Evolutionary conservation across 2,329 filamentous ascomycete species (phyloP), one percentile per base, ranked within the genome.

Genomic region (Cladophialophora yegresii): DNA sequence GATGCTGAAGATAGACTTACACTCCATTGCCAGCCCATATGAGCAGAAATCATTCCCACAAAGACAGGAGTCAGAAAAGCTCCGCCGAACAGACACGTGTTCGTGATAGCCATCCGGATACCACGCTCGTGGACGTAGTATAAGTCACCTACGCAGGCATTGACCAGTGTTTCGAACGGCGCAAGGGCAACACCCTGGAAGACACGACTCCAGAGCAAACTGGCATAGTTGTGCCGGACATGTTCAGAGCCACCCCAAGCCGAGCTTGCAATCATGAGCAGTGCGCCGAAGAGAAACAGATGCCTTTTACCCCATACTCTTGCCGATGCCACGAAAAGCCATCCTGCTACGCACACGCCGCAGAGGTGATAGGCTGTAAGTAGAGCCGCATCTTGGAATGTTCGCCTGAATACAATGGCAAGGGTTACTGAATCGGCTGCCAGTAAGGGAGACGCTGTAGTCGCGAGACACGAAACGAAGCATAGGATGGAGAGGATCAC

Each of bases 221-320:
- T 91, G 16, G 78, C 81, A 75, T 96, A 95, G 75, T 86, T 86
- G 45, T 80, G 82, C 10, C 85, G 83, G 40, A 85, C 86, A 54
- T 70, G 69, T 51, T 69, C 70, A 0, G 83, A 85, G 32, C 91
- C 91, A 30, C 86, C 92, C 93, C 93, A 97, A 6, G 84, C 85
- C 69, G 87, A 90, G 63, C 89, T 89, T 50, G 84, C 80, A 49
- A 96, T 84, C 71, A 96, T 83, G 63, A 96, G 82, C 54, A 90
- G 69, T 53, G 88, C 87, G 7, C 92, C 92, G 1, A 96, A 71
- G 28, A 97, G 78, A 75, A 96, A 97, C 16, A 92, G 79, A 79
- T 97, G 93, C 47, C 93, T 85, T 77, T 96, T 97, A 45, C 93
- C 93, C 90, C 91, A 97, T 68, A 97, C 89, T 63, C 93, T 86